Evolutionary conservation across 768 basidiomycete species (phyloP), one percentile per base, ranked within the genome.

Genomic region (Naganishia antarctica): DNA sequence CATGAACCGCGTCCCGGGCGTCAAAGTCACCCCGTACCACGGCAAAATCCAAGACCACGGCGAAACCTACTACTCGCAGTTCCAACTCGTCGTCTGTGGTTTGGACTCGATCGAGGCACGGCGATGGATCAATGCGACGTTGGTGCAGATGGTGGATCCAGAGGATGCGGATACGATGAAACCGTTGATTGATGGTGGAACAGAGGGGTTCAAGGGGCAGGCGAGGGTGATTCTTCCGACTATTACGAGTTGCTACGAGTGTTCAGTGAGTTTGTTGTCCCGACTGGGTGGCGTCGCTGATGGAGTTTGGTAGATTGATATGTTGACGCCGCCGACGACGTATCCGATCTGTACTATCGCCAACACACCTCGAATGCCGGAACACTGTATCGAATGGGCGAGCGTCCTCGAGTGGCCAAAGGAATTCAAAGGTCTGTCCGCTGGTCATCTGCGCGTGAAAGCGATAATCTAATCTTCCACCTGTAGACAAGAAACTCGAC

Each of bases 341-440:
- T 99, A 93, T 76, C 96, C 96, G 1, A 97, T 99, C 61, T 99
- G 96, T 75, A 99, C 96, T 6, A 98, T 99, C 69, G 94, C 96
- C 64, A 98, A 98, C 74, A 99, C 96, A 0, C 96, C 96, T 28
- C 89, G 96, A 63, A 82, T 97, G 25, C 96, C 96, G 1, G 96
- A 99, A 73, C 96, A 99, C 73, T 98, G 96, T 74, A 97, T 99
- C 71, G 96, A 98, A 79, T 99, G 96, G 96, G 96, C 96, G 0
- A 93, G 90, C 43, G 96, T 98, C 12, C 81, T 99, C 23, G 93
- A 99, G 77, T 99, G 96, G 96, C 94, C 96, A n/a, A 84, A 85
- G 50, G 85, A 91, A 1, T 86, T 89, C 67, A 89, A 88, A 76
- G 90, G 93, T 92, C 60, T 66, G 81, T 67, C 18, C 3, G 11